A percentile compares a stretch with the other conserved stretches of the same genome.
These are phyloP conservation scores for Inga leiocalycina DNA, from an alignment of 306 rosid species.

Conservation along the genomic window DNA sequence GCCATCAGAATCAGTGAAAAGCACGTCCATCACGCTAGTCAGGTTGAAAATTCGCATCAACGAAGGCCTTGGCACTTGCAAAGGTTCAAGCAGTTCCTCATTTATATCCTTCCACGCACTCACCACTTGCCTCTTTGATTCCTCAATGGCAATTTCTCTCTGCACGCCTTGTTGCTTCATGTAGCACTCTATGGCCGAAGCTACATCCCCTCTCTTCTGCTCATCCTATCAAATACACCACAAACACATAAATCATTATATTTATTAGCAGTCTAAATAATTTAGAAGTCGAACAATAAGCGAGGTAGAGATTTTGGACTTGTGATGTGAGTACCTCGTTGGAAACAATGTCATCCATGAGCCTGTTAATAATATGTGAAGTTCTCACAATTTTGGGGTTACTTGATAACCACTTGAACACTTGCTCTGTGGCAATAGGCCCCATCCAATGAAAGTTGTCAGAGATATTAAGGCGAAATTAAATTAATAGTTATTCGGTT, in stretches of 20 bases:
- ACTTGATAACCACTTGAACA: slow-evolving; percentile 20
- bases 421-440: not conserved
- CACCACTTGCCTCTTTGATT: not conserved
- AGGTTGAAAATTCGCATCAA: slow-evolving; percentile 29
- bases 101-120: slow-evolving; percentile 44
- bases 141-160: not conserved
- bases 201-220: slow-evolving; percentile 35
- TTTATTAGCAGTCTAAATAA: too few relatives aligned
- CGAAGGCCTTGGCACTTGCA: slow-evolving; percentile 17
- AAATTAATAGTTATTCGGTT: too few relatives aligned
- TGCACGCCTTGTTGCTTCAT: slow-evolving; percentile 36
- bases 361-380: slow-evolving; percentile 17
- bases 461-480: too few relatives aligned
- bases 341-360: slow-evolving; percentile 42
- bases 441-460: slow-evolving; percentile 16
- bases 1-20: not conserved
- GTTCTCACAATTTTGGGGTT: slow-evolving; percentile 26
- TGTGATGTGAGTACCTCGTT: not conserved
- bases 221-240: slow-evolving; percentile 17
- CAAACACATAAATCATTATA: not conserved
- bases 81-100: slow-evolving; percentile 13
- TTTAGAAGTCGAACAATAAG: too few relatives aligned
- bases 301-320: not conserved
- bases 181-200: slow-evolving; percentile 44
- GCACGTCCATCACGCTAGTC: slow-evolving; percentile 1